Percentiles rank a stretch among this genome's conserved stretches.
Conservation (phyloP, 2,329 filamentous ascomycete genomes). For the Penicillium sp. region DNA sequence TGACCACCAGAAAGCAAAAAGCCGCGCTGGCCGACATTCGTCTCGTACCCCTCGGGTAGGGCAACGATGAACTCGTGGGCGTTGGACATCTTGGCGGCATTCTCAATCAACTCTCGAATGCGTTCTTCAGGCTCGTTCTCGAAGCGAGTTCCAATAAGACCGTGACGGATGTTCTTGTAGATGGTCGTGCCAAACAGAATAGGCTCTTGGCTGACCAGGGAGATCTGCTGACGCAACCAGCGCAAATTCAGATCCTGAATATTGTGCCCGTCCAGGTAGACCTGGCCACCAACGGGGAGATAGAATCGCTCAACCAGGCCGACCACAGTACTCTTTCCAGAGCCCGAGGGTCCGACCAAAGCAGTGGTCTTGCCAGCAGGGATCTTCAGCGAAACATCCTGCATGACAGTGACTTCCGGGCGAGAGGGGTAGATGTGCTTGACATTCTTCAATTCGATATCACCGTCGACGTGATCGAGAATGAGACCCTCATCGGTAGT, state of each 20-base stretch:
- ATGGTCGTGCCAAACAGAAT: conserved; percentile 86
- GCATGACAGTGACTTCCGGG: conserved; percentile 83
- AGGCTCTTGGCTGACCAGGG: conserved; percentile 88
- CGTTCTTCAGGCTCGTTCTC: conserved; percentile 65
- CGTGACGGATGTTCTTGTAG: conserved; percentile 82
- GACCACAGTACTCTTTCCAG: conserved; percentile 90
- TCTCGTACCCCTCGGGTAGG: conserved; percentile 85
- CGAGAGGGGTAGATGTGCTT: conserved; percentile 94
- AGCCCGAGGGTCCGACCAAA: conserved; percentile 87
- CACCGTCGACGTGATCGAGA: conserved; percentile 67
- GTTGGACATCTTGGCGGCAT: conserved; percentile 85
- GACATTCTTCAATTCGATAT: conserved; percentile 72
- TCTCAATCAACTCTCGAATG: conserved; percentile 64
- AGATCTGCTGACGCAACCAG: conserved; percentile 89
- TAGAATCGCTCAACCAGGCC: conserved; percentile 94
- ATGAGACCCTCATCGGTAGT: conserved; percentile 64
- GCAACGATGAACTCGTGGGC: conserved; percentile 83
- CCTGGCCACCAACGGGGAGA: conserved; percentile 71
- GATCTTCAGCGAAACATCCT: conserved; percentile 71
- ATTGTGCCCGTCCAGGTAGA: conserved; percentile 77
- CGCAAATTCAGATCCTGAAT: conserved; percentile 75
- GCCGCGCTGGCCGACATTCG: conserved; percentile 90
- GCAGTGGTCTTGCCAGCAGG: conserved; percentile 90
- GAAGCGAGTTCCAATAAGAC: conserved; percentile 75
- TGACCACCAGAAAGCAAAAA: conserved; percentile 91